phyloP scores from a whole-genome alignment of 2,329 filamentous ascomycete genomes.

The Fusarium piperis region DNA sequence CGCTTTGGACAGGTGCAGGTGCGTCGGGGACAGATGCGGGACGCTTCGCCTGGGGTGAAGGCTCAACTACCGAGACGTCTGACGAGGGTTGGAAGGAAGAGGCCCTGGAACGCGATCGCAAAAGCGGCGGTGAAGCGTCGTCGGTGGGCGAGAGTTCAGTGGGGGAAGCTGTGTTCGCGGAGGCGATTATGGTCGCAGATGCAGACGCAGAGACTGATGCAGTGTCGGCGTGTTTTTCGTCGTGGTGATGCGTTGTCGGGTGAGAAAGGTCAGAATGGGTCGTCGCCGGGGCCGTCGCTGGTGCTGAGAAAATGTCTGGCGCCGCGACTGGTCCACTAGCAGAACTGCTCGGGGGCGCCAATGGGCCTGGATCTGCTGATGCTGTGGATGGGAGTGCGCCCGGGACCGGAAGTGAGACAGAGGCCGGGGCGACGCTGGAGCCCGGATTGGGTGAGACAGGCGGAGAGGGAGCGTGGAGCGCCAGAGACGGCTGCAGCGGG shows the following conservation, averaged over 20 bases:
- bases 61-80: constrained; percentile 28
- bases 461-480: constrained; percentile 31
- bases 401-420: constrained; percentile 33
- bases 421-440: constrained; percentile 27
- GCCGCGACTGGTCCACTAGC: constrained; percentile 30
- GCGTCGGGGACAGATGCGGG: constrained; percentile 40
- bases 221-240: constrained; percentile 40
- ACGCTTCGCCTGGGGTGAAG: constrained; percentile 37
- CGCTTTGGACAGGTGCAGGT: constrained; percentile 35
- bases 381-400: constrained; percentile 19
- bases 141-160: constrained; percentile 16
- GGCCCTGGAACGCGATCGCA: constrained; percentile 47
- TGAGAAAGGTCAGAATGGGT: constrained; percentile 35
- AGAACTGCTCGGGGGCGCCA: constrained; percentile 14
- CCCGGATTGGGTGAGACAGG: constrained; percentile 43
- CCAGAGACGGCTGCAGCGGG: constrained; percentile 34
- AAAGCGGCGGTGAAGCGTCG: constrained; percentile 30
- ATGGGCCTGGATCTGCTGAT: constrained; percentile 26
- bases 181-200: constrained; percentile 22
- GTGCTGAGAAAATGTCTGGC: constrained; percentile 21
- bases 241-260: constrained; percentile 42
- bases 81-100: constrained; percentile 48
- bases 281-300: constrained; percentile 26
- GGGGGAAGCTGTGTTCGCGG: constrained; percentile 16
- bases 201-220: constrained; percentile 24